A percentile compares a stretch with the other conserved stretches of the same genome.
These are phyloP conservation scores for Sclerotinia minor DNA, from an alignment of 2,329 filamentous ascomycete species.

Conservation along the genomic window DNA sequence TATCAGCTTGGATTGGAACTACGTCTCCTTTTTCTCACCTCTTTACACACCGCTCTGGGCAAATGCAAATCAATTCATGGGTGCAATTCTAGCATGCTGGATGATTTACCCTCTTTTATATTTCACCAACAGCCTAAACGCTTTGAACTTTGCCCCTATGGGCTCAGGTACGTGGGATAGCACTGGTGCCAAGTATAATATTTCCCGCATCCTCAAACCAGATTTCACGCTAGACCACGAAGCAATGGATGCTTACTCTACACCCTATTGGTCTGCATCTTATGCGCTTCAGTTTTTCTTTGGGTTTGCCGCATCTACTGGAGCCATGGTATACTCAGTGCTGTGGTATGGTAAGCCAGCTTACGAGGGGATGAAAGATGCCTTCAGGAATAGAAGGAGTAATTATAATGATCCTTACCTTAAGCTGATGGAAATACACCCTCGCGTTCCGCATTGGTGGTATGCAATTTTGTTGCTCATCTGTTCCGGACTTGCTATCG, in stretches of 20 bases:
- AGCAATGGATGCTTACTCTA: slow-evolving; percentile 29
- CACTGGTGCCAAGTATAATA: slow-evolving; percentile 63
- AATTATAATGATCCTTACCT: slow-evolving; percentile 46
- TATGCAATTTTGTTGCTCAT: slow-evolving; percentile 49
- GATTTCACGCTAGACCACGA: slow-evolving; percentile 28
- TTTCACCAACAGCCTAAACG: slow-evolving; percentile 47
- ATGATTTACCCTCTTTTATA: slow-evolving; percentile 44
- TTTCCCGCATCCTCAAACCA: slow-evolving; percentile 60
- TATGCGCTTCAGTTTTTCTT: slow-evolving; percentile 48
- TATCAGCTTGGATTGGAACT: slow-evolving; percentile 48
- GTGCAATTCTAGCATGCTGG: slow-evolving; percentile 41
- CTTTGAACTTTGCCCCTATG: slow-evolving; percentile 47
- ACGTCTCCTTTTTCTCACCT: slow-evolving; percentile 41
- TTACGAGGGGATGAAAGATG: slow-evolving; percentile 40
- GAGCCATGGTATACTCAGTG: slow-evolving; percentile 48
- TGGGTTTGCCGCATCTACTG: slow-evolving; percentile 47
- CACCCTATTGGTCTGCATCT: slow-evolving; percentile 42
- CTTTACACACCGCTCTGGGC: slow-evolving; percentile 41
- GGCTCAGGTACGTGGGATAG: slow-evolving; percentile 60
- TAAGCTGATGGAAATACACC: slow-evolving; percentile 49
- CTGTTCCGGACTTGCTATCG: slow-evolving; percentile 48
- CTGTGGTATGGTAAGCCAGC: slow-evolving; percentile 46
- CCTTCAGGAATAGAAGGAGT: slow-evolving; percentile 22
- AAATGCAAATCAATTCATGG: slow-evolving; percentile 40
- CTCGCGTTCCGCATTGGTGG: slow-evolving; percentile 59